Percentiles rank a stretch among this genome's conserved stretches.
Conservation (phyloP, 805 yeast genomes). For the Debaryomyces maramus region DNA sequence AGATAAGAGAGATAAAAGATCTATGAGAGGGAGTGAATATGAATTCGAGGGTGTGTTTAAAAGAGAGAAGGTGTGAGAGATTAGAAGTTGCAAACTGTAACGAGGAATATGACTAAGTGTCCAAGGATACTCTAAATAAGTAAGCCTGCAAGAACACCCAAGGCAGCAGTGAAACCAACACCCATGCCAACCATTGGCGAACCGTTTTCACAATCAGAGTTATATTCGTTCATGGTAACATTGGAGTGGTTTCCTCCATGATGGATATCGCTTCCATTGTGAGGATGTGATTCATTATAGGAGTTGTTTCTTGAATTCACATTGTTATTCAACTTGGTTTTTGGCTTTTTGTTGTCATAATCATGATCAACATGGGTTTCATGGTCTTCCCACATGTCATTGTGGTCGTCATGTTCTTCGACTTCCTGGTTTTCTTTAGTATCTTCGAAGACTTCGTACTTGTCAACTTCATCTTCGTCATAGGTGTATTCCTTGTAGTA, state of each 20-base stretch:
- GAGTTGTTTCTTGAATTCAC: background rate
- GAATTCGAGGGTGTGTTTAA: constrained; percentile 2
- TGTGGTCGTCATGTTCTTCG: background rate
- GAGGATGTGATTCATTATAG: background rate
- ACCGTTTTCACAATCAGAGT: constrained; percentile 14
- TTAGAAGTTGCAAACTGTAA: background rate
- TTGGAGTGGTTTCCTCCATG: constrained; percentile 10
- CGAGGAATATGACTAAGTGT: background rate
- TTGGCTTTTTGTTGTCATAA: background rate
- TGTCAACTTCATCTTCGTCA: constrained; percentile 5
- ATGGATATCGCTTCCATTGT: background rate
- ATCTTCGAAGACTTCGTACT: constrained; percentile 3
- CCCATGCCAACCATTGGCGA: constrained; percentile 6
- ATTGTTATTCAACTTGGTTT: background rate
- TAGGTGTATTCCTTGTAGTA: background rate
- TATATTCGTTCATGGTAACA: constrained; percentile 6
- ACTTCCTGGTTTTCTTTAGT: constrained; percentile 1
- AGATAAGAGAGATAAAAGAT: background rate
- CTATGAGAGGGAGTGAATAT: constrained; percentile 2
- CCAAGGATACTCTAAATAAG: constrained; percentile 4
- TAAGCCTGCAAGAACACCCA: constrained; percentile 6
- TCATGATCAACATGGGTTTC: constrained; percentile 1
- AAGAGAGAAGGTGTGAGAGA: background rate
- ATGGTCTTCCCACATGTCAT: constrained; percentile 8
- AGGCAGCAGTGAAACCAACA: constrained; percentile 4